phyloP scores from a whole-genome alignment of 495 filamentous ascomycete species.

The Acidomyces sp. region DNA sequence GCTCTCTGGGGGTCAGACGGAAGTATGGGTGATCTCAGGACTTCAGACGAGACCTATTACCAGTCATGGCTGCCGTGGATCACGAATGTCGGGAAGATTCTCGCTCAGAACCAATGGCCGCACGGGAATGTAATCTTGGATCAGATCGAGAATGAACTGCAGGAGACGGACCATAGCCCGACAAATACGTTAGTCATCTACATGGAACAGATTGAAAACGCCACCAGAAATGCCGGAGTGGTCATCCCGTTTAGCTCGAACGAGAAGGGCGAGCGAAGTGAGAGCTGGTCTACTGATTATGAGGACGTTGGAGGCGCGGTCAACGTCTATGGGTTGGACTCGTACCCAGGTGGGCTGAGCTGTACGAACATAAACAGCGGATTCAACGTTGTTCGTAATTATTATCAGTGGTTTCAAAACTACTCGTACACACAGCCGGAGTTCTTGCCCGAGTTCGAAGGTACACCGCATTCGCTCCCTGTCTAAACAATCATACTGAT shows the following conservation, averaged over 20 bases:
- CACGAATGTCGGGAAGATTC: slow-evolving; percentile 8
- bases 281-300: slow-evolving; percentile 32
- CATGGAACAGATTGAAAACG: slow-evolving; percentile 42
- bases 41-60: slow-evolving; percentile 33
- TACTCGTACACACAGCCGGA: slow-evolving; percentile 40
- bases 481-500: slow-evolving; percentile 32
- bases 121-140: slow-evolving; percentile 41
- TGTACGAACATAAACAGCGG: slow-evolving; percentile 44
- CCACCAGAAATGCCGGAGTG: slow-evolving; percentile 42
- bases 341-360: slow-evolving; percentile 51
- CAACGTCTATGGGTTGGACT: slow-evolving; percentile 45
- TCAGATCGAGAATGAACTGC: slow-evolving; percentile 48
- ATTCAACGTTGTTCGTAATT: slow-evolving; percentile 39
- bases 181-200: slow-evolving; percentile 40
- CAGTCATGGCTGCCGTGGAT: slow-evolving; percentile 33
- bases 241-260: slow-evolving; percentile 42
- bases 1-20: slow-evolving; percentile 51
- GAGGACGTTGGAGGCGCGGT: slow-evolving; percentile 44
- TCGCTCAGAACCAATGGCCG: slow-evolving; percentile 37
- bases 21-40: slow-evolving; percentile 42
- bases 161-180: slow-evolving; percentile 29
- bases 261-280: slow-evolving; percentile 34
- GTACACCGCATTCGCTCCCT: slow-evolving; percentile 22
- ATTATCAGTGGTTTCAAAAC: slow-evolving; percentile 34
- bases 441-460: slow-evolving; percentile 53